Evolutionary conservation across 2,329 filamentous ascomycete genomes (phyloP), one percentile per base, ranked within the genome.

Genomic region (Periconia digitata): DNA sequence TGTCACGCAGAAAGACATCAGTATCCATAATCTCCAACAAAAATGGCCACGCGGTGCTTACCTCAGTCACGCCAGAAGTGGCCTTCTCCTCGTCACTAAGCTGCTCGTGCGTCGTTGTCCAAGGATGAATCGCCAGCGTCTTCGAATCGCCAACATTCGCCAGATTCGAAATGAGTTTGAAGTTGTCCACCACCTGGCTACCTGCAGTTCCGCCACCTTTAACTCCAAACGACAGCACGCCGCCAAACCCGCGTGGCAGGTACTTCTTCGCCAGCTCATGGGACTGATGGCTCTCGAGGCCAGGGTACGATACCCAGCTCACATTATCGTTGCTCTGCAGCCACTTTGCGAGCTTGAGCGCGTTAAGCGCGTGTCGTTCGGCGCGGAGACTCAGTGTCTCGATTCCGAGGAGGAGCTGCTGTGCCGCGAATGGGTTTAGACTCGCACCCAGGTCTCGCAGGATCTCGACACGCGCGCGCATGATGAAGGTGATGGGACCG

Each of bases 61-160:
- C 82, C 76, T 89, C 85, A 15, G 90, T 94, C 10, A 94, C 90
- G 61, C 92, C 92, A 18, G 89, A 92, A 67, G 77, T 85, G 43
- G 80, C 69, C 74, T 85, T 90, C 79, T 96, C 92, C 68, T 91
- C 81, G 23, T 92, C 87, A 20, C 79, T 85, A 49, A 97, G 80
- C 76, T 97, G 92, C 78, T 95, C 89, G 72, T 97, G 92, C 2
- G 92, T 97, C 2, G 92, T 96, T 6, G 86, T 89, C 90, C 91
- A 96, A 18, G 92, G 92, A 74, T 96, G 92, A 61, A 96, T 95
- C 20, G 92, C 92, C 54, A 96, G 78, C 6, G 92, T 95, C 82
- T 97, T 97, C 41, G 89, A 89, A 71, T 97, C 92, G 49, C 92
- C 92, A 22, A 97, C 92, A 69, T 99, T 99, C 49, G 94, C 94